These are phyloP conservation scores for Cryphonectria radicalis DNA, from an alignment of 2,329 filamentous ascomycete genomes.

Conservation along the genomic window DNA sequence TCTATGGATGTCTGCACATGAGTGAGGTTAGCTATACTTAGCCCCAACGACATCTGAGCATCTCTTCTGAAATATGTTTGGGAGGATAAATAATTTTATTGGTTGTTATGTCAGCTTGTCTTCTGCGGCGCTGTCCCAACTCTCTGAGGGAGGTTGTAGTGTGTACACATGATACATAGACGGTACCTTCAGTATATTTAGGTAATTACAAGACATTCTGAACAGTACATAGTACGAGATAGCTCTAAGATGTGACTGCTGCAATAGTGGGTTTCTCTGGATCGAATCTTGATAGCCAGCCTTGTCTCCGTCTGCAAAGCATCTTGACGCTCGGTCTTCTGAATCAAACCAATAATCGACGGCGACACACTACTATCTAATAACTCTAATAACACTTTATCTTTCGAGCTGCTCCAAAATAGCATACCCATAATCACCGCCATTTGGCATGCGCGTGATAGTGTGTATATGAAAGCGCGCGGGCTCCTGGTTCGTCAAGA, in stretches of 20 bases:
- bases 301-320: neutral
- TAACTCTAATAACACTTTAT: neutral
- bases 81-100: neutral
- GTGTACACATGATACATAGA: neutral
- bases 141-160: neutral
- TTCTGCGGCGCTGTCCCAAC: neutral
- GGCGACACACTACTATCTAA: neutral
- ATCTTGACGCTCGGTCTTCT: neutral
- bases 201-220: neutral
- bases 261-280: neutral
- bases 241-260: neutral
- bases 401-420: neutral
- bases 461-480: slow-evolving; percentile 4
- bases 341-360: neutral
- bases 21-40: neutral
- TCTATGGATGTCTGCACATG: neutral
- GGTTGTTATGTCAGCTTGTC: neutral
- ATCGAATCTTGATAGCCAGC: neutral
- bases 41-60: neutral
- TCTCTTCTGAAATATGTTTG: neutral
- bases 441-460: neutral
- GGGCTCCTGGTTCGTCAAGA: neutral
- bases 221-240: neutral
- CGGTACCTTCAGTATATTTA: neutral
- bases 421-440: neutral